Conservation (phyloP, 2,329 filamentous ascomycete species). For the Neobulgaria alba region DNA sequence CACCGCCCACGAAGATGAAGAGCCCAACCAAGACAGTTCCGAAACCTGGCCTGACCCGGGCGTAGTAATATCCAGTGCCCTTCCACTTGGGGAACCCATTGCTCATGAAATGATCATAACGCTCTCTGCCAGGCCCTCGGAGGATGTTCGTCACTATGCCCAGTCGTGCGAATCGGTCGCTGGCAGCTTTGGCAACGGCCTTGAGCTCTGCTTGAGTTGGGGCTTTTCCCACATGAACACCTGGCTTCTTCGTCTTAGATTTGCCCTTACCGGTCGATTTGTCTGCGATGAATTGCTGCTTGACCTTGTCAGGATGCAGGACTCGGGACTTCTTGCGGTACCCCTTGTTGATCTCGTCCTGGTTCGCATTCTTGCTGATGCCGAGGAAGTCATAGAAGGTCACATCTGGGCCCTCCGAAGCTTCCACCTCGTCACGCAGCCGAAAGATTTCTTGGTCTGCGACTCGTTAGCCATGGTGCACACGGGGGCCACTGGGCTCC, state of each 20-base stretch:
- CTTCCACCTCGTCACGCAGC: conserved; percentile 75
- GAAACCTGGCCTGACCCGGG: conserved; percentile 81
- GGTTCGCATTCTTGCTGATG: conserved; percentile 61
- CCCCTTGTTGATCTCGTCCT: conserved; percentile 87
- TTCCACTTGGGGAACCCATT: conserved; percentile 96
- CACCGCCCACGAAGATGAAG: conserved; percentile 76
- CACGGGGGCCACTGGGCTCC: neutral
- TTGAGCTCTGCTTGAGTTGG: conserved; percentile 69
- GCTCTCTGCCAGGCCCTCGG: conserved; percentile 67
- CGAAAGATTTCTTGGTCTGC: conserved; percentile 98
- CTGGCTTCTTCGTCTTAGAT: conserved; percentile 45
- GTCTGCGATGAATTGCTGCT: conserved; percentile 68
- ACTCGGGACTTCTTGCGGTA: conserved; percentile 80
- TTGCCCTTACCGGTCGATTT: conserved; percentile 46
- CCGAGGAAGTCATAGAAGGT: conserved; percentile 95
- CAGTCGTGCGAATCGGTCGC: conserved; percentile 74
- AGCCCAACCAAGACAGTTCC: conserved; percentile 75
- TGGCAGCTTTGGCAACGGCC: conserved; percentile 70
- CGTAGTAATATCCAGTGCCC: conserved; percentile 97
- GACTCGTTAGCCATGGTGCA: conserved; percentile 13
- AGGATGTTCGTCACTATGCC: conserved; percentile 81
- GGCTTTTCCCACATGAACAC: conserved; percentile 58
- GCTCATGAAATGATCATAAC: conserved; percentile 88
- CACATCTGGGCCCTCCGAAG: conserved; percentile 65
- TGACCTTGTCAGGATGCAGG: conserved; percentile 93